Conservation (phyloP, 2,329 filamentous ascomycete genomes). For the Byssochlamys sp. region DNA sequence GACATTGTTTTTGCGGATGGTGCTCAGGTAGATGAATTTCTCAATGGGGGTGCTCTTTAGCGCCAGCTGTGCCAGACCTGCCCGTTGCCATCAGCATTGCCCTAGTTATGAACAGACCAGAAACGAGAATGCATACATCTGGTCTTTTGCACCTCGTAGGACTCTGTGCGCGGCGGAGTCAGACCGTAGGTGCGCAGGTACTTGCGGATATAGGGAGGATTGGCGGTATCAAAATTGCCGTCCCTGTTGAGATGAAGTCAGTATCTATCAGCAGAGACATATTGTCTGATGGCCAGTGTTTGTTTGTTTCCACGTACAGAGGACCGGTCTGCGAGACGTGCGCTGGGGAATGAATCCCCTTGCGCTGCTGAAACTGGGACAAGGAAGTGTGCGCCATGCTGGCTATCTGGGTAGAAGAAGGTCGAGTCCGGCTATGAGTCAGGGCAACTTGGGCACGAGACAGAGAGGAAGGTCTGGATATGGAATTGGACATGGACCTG, state of each 20-base stretch:
- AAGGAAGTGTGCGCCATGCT: background rate
- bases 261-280: background rate
- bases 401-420: background rate
- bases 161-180: slow-evolving; percentile 40
- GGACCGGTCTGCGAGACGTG: background rate
- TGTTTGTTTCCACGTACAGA: background rate
- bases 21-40: slow-evolving; percentile 42
- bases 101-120: background rate
- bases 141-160: slow-evolving; percentile 41
- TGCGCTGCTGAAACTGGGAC: background rate
- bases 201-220: slow-evolving; percentile 42
- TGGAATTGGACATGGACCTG: background rate
- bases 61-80: slow-evolving; percentile 38
- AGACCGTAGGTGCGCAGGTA: slow-evolving; percentile 44
- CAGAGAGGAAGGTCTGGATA: background rate
- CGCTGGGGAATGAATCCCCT: background rate
- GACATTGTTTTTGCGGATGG: slow-evolving; percentile 43
- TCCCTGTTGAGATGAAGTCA: slow-evolving; percentile 18
- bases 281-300: background rate
- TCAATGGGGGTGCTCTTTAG: slow-evolving; percentile 40
- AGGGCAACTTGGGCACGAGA: background rate
- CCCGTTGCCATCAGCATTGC: slow-evolving; percentile 2
- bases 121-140: slow-evolving; percentile 27
- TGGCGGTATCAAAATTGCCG: slow-evolving; percentile 41
- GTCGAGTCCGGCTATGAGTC: background rate